Evolutionary conservation across 192 early-diverging fungal genomes (phyloP).

Genomic region (Powellomyces hirtus): DNA sequence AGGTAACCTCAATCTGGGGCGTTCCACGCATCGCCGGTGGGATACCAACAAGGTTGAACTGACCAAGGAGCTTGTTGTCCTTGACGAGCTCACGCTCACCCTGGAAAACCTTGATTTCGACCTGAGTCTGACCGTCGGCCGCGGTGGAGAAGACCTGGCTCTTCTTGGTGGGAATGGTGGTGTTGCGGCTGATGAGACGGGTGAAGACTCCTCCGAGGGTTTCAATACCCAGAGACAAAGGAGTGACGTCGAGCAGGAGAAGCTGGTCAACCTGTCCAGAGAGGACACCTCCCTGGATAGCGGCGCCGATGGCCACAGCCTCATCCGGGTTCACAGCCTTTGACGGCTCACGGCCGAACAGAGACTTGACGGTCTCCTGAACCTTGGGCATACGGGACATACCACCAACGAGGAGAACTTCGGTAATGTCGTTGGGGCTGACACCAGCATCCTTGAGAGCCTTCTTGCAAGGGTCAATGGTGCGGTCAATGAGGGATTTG

Average conservation of each 20-base stretch:
- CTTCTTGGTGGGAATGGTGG: constrained; percentile 99
- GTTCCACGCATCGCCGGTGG: constrained; percentile 96
- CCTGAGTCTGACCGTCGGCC: constrained; percentile 95
- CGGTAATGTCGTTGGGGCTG: constrained; percentile 75
- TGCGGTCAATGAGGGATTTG: constrained; percentile 79
- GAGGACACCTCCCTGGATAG: constrained; percentile 97
- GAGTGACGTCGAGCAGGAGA: constrained; percentile 93
- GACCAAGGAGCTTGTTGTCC: constrained; percentile 97
- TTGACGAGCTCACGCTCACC: constrained; percentile 96
- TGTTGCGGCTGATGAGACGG: constrained; percentile 94
- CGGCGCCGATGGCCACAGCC: constrained; percentile 96
- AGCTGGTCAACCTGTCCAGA: constrained; percentile 96
- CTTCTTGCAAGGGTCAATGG: constrained; percentile 89
- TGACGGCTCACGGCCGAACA: constrained; percentile 90
- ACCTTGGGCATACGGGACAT: constrained; percentile 99
- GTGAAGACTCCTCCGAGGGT: constrained; percentile 98
- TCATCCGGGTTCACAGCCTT: constrained; percentile 98
- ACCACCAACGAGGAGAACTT: constrained; percentile 96
- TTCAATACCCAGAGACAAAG: constrained; percentile 97
- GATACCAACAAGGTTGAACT: constrained; percentile 94
- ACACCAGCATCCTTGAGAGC: constrained; percentile 96
- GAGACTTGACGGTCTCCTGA: constrained; percentile 81
- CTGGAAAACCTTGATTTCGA: constrained; percentile 97
- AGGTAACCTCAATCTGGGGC: constrained; percentile 97
- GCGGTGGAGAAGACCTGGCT: constrained; percentile 99